Conservation (phyloP, 345 rosid genomes). For the Syzygium jambos region DNA sequence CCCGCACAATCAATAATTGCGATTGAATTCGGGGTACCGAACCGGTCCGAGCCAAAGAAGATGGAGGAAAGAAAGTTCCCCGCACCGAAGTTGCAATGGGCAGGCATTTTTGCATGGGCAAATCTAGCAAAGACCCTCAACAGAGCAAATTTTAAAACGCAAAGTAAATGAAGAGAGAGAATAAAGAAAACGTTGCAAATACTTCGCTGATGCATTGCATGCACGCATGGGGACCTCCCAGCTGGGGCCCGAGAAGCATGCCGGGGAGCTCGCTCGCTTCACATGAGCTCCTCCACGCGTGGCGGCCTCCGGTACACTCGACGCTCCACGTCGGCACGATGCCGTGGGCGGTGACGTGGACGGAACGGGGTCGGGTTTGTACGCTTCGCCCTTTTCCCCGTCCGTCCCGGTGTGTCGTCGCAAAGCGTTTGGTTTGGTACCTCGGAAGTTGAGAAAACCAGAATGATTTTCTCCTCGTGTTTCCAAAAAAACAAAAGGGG, state of each 20-base stretch:
- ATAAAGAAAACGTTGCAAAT: background rate
- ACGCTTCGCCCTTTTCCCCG: background rate
- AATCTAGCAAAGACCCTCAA: background rate
- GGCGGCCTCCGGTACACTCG: background rate
- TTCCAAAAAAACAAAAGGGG: background rate
- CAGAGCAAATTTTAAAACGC: background rate
- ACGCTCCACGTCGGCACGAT: background rate
- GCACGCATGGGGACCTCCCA: background rate
- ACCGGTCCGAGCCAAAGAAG: background rate
- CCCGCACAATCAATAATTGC: background rate
- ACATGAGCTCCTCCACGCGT: conserved; percentile 20
- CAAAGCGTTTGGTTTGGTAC: background rate
- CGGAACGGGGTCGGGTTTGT: background rate
- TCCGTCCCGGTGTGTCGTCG: background rate
- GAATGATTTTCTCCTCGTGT: background rate
- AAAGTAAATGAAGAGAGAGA: background rate
- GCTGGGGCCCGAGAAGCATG: conserved; percentile 9
- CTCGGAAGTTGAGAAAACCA: conserved; percentile 1
- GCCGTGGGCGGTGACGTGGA: conserved; percentile 1
- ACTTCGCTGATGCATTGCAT: background rate
- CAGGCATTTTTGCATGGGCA: background rate
- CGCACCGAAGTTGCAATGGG: background rate
- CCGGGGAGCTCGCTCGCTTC: conserved; percentile 23
- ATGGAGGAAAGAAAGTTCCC: background rate
- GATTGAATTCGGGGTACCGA: background rate